These are phyloP conservation scores for Albugo laibachii DNA, from an alignment of 352 stramenopile genomes.

Conservation along the genomic window DNA sequence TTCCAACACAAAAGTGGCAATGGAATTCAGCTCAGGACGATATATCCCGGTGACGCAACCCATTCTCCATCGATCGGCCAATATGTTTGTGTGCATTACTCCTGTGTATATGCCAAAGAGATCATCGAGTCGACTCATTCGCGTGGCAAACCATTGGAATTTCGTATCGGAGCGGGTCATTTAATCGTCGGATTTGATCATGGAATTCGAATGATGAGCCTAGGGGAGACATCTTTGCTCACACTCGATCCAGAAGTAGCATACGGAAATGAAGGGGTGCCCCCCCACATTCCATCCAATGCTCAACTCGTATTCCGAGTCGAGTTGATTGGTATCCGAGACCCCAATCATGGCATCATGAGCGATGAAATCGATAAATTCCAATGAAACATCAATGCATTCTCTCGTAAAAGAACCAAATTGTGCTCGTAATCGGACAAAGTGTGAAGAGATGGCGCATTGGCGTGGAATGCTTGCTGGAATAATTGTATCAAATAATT, in stretches of 20 bases:
- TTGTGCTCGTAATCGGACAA: conserved; percentile 73
- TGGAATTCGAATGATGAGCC: conserved; percentile 46
- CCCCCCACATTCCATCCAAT: conserved; percentile 45
- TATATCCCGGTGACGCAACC: conserved; percentile 30
- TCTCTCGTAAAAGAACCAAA: conserved; percentile 59
- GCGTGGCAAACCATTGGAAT: conserved; percentile 39
- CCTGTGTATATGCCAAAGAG: conserved; percentile 23
- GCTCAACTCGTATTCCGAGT: conserved; percentile 58
- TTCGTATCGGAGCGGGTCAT: conserved; percentile 45
- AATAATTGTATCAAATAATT: conserved; percentile 47
- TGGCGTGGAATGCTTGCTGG: conserved; percentile 25
- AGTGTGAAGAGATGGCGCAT: conserved; percentile 53
- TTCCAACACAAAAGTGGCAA: conserved; percentile 22
- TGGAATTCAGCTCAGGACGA: conserved; percentile 22
- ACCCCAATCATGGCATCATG: conserved; percentile 1
- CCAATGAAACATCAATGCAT: conserved; percentile 77
- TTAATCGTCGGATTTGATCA: conserved; percentile 51
- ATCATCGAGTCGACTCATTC: conserved; percentile 47
- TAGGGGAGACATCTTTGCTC: conserved; percentile 45
- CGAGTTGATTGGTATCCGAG: conserved; percentile 62
- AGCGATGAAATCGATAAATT: conserved; percentile 32
- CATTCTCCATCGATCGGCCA: conserved; percentile 39
- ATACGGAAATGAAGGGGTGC: conserved; percentile 46
- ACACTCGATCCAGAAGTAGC: conserved; percentile 40
- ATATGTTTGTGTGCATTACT: conserved; percentile 56